A percentile compares a stretch with the other conserved stretches of the same genome.
Conservation (phyloP, 1,284 basidiomycete genomes). For the Apiotrichum mycotoxinovorans region DNA sequence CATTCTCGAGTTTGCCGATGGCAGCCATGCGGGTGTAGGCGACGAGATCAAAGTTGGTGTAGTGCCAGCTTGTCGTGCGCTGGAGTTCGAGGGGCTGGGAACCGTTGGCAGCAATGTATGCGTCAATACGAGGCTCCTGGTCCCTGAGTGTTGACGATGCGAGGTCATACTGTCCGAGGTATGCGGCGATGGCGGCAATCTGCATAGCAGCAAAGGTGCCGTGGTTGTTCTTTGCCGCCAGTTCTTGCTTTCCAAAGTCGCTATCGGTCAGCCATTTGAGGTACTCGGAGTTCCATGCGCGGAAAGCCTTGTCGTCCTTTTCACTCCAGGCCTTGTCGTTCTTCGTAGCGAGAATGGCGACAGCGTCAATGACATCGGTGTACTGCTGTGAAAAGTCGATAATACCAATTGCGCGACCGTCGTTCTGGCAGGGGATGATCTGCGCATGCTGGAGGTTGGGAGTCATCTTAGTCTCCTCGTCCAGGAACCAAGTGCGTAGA, state of each 20-base stretch:
- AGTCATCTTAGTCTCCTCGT: constrained; percentile 4
- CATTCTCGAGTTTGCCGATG: not conserved
- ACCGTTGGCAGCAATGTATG: constrained; percentile 5
- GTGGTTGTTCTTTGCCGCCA: constrained; percentile 14
- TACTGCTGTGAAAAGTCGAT: constrained; percentile 20
- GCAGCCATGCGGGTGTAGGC: constrained; percentile 13
- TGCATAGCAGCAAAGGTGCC: constrained; percentile 13
- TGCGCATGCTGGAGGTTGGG: constrained; percentile 14
- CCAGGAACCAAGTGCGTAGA: constrained; percentile 11
- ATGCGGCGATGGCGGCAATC: constrained; percentile 8
- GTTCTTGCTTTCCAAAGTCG: constrained; percentile 11
- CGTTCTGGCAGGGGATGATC: constrained; percentile 9
- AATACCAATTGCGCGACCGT: constrained; percentile 10
- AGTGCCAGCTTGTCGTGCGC: constrained; percentile 11
- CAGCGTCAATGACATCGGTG: constrained; percentile 12
- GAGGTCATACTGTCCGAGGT: constrained; percentile 2
- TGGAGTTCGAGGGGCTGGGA: constrained; percentile 9
- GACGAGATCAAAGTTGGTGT: constrained; percentile 9
- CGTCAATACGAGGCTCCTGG: constrained; percentile 2
- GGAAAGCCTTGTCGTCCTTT: constrained; percentile 4
- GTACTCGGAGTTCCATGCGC: constrained; percentile 9
- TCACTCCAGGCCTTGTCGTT: constrained; percentile 5
- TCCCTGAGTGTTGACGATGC: not conserved
- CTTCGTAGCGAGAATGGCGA: constrained; percentile 1
- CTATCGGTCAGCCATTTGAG: constrained; percentile 11